Percentiles rank a stretch among this genome's conserved stretches.
Evolutionary conservation across 352 stramenopile species (phyloP).

Genomic region (Globisporangium yorkense): DNA sequence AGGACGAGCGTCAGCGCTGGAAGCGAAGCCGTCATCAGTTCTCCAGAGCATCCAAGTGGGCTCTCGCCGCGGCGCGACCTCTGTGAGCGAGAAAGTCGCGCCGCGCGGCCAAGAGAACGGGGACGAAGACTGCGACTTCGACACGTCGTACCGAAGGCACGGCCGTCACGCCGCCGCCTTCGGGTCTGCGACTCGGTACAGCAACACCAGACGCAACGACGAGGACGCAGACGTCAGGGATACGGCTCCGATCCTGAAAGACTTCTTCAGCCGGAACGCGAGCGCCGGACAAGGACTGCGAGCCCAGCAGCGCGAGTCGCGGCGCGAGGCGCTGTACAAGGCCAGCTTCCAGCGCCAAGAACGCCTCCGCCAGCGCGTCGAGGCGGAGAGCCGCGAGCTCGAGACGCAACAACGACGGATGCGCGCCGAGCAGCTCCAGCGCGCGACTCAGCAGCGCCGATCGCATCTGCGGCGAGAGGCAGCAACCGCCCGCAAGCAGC

Average conservation of each 20-base stretch:
- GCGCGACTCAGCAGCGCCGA: constrained; percentile 28
- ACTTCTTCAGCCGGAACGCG: constrained; percentile 51
- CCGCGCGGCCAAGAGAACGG: constrained; percentile 5
- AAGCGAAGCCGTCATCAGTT: background rate
- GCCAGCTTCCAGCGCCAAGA: constrained; percentile 41
- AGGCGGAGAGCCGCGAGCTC: constrained; percentile 15
- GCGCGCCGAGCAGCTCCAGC: constrained; percentile 36
- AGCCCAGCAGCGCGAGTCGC: constrained; percentile 28
- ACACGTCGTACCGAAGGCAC: background rate
- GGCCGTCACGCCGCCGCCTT: too few relatives aligned
- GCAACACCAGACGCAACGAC: background rate
- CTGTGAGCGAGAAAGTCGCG: constrained; percentile 11
- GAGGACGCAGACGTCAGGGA: constrained; percentile 8
- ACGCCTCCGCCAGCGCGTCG: constrained; percentile 26
- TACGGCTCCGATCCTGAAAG: constrained; percentile 45
- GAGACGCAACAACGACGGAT: constrained; percentile 17
- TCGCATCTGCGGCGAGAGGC: constrained; percentile 32
- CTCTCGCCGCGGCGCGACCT: background rate
- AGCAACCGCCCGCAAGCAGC: constrained; percentile 15
- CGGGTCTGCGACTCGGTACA: background rate
- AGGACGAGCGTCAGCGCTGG: background rate
- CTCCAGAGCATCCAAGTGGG: constrained; percentile 5
- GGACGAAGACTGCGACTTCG: constrained; percentile 1
- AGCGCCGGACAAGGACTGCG: constrained; percentile 30
- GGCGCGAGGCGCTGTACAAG: constrained; percentile 35